Evolutionary conservation across 805 yeast genomes (phyloP), one percentile per base, ranked within the genome.

Genomic region (Candida stauntonica): DNA sequence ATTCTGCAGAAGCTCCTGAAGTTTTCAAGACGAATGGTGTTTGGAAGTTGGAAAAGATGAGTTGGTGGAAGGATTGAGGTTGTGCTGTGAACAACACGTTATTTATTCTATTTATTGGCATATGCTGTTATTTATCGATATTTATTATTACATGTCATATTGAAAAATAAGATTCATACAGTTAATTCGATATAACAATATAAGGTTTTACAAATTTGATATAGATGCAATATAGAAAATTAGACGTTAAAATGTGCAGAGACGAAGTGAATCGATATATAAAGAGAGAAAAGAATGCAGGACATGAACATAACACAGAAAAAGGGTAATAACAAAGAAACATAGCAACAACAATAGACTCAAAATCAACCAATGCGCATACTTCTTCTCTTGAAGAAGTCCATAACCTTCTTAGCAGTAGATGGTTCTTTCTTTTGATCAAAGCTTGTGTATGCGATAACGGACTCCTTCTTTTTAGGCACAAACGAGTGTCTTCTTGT

Each of bases 391-490:
- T 81, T 81, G 66, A 82, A 81, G 57, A 82, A 82, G 58, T 81
- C 89, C 72, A 82, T 76, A 8, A 82, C 88, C 51, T 77, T 78
- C 55, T 79, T 77, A 5, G 93, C 87, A 2, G 93, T 81, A 33
- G 88, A 79, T 16, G 79, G 77, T 48, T 79, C 86, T 48, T 73
- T 77, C 38, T 51, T 57, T 36, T 50, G 56, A 31, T 48, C 54
- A 38, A 55, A 52, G 35, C 54, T 53, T 19, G 57, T 50, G 30
- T 55, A 54, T 2, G 44, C 49, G 16, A 48, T 43, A 0, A 36
- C 33, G 3, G 52, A 39, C 20, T 47, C 49, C 26, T 40, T 40
- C 37, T 44, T 41, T 40, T 44, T 49, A 45, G 33, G 47, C 8
- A 39, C 28, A 12, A 30, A 29, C 17, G 42, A 37, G 19, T 33